phyloP scores from a whole-genome alignment of 1,284 basidiomycete species.

The Abortiporus biennis region DNA sequence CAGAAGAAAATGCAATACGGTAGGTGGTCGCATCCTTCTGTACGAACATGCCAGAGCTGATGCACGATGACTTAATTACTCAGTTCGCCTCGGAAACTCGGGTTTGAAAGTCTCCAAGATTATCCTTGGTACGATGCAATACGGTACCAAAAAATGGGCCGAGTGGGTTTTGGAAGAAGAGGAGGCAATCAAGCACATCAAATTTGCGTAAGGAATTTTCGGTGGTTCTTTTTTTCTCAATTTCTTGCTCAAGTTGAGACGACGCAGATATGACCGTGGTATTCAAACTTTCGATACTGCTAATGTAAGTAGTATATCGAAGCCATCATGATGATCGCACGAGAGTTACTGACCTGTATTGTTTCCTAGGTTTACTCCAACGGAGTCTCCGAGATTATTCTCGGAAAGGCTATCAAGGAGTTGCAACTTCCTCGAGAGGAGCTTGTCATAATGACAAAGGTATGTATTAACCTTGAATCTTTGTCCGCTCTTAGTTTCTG shows the following conservation, averaged over 20 bases:
- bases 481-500: too few species aligned
- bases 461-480: too few species aligned
- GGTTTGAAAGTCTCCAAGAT: conserved; percentile 39
- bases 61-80: background rate
- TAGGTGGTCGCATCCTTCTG: background rate
- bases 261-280: conserved; percentile 28
- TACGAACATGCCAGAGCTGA: background rate
- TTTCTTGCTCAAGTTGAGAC: background rate
- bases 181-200: conserved; percentile 32
- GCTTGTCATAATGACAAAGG: conserved; percentile 29
- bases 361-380: conserved; percentile 25
- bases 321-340: conserved; percentile 4
- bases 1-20: background rate
- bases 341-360: conserved; percentile 7
- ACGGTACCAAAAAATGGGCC: conserved; percentile 30
- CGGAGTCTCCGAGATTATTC: conserved; percentile 46
- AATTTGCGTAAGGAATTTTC: conserved; percentile 26
- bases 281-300: conserved; percentile 50
- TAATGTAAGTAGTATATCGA: conserved; percentile 23
- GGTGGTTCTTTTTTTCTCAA: background rate
- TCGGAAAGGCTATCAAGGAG: conserved; percentile 48
- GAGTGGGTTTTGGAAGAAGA: conserved; percentile 34
- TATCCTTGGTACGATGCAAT: conserved; percentile 39
- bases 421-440: conserved; percentile 31
- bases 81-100: conserved; percentile 37